Evolutionary conservation across 148 eudicot species (phyloP).

Genomic region (Nyssa sinensis): DNA sequence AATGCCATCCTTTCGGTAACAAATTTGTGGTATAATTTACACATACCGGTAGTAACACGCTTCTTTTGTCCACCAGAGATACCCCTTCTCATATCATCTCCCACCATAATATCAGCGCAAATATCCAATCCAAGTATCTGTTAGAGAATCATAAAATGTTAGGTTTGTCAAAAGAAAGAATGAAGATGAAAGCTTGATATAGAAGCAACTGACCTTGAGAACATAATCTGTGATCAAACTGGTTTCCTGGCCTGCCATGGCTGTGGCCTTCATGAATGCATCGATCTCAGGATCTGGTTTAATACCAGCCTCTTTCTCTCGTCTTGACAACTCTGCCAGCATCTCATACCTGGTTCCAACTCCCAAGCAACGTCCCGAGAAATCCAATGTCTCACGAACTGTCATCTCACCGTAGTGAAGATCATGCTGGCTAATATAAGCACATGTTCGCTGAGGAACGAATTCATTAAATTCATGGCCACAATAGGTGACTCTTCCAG

Average conservation of each 20-base stretch:
- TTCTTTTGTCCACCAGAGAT: slow-evolving; percentile 38
- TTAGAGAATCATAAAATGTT: background rate
- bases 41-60: slow-evolving; percentile 35
- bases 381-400: slow-evolving; percentile 37
- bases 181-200: background rate
- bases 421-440: slow-evolving; percentile 42
- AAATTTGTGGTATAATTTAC: background rate
- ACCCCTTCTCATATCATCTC: slow-evolving; percentile 38
- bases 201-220: slow-evolving; percentile 27
- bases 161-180: background rate
- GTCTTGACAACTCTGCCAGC: slow-evolving; percentile 27
- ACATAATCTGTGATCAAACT: slow-evolving; percentile 39
- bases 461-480: slow-evolving; percentile 37
- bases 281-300: slow-evolving; percentile 36
- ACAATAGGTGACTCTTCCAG: slow-evolving; percentile 35
- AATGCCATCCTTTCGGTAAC: background rate
- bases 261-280: slow-evolving; percentile 38
- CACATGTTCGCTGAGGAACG: slow-evolving; percentile 37
- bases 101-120: slow-evolving; percentile 37
- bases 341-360: slow-evolving; percentile 36
- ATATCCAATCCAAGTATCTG: slow-evolving; percentile 37
- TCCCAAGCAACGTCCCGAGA: slow-evolving; percentile 39
- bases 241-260: slow-evolving; percentile 30
- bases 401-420: slow-evolving; percentile 44
- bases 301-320: slow-evolving; percentile 31